phyloP scores from a whole-genome alignment of 1,284 basidiomycete species.

The Melampsora abietis-canadensis region DNA sequence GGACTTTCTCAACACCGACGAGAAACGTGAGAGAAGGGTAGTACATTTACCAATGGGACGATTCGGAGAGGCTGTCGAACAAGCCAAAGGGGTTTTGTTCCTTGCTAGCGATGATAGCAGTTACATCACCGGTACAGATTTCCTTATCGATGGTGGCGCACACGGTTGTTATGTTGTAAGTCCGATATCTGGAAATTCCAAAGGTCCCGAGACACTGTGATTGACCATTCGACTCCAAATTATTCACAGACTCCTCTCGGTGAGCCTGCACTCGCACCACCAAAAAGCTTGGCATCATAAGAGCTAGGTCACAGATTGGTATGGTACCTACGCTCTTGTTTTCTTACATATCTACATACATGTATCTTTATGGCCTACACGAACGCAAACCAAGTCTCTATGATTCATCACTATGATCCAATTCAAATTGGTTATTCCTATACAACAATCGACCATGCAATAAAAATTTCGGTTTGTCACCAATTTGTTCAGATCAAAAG shows the following conservation, averaged over 20 bases:
- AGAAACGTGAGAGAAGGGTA: conserved; percentile 85
- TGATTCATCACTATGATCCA: no score
- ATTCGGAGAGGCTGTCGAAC: conserved; percentile 92
- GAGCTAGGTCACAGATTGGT: neutral
- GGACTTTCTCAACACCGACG: conserved; percentile 95
- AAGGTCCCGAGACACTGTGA: neutral
- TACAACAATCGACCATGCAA: no score
- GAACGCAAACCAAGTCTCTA: no score
- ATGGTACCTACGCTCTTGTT: no score
- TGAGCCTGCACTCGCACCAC: conserved; percentile 22
- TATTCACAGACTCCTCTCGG: conserved; percentile 25
- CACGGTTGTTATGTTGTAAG: conserved; percentile 75
- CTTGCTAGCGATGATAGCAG: conserved; percentile 80
- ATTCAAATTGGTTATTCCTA: no score
- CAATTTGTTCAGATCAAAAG: no score
- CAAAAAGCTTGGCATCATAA: conserved; percentile 32
- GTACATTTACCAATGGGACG: conserved; percentile 93
- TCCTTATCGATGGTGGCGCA: conserved; percentile 87
- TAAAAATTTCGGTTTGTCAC: no score
- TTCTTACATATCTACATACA: no score
- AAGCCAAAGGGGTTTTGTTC: conserved; percentile 86
- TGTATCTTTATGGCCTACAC: no score
- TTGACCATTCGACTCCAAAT: neutral
- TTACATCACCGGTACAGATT: conserved; percentile 74
- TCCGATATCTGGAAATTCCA: neutral